These are phyloP conservation scores for Fusarium tupiense DNA, from an alignment of 2,329 filamentous ascomycete species.

Conservation along the genomic window DNA sequence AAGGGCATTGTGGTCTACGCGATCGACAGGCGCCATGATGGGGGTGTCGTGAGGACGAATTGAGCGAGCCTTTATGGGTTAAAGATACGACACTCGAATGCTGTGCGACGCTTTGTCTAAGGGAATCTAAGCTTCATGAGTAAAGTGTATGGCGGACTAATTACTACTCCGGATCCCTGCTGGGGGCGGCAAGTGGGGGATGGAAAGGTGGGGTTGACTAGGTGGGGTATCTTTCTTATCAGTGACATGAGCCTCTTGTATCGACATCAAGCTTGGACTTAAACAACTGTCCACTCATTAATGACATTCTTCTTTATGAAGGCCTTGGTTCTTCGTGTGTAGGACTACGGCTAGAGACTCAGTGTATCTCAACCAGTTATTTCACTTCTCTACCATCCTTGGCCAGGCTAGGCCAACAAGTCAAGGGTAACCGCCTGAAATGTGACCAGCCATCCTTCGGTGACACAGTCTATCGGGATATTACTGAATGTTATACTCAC, in stretches of 20 bases:
- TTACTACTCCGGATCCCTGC: slow-evolving; percentile 16
- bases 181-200: slow-evolving; percentile 21
- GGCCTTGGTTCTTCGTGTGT: no score
- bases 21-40: slow-evolving; percentile 55
- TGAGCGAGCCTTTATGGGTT: neutral
- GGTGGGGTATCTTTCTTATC: slow-evolving; percentile 22
- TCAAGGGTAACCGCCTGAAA: neutral
- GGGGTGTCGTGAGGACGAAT: neutral
- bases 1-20: slow-evolving; percentile 50
- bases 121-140: neutral
- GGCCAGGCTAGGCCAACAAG: neutral
- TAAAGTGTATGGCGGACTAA: slow-evolving; percentile 9
- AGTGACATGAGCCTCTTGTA: neutral
- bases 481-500: neutral
- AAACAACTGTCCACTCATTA: neutral
- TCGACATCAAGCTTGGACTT: neutral
- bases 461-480: neutral
- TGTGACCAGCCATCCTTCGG: neutral
- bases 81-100: slow-evolving; percentile 2
- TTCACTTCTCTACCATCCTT: neutral
- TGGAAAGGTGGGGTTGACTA: neutral
- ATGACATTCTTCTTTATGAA: neutral
- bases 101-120: neutral
- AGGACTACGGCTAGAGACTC: neutral
- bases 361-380: neutral